Evolutionary conservation across 352 stramenopile genomes (phyloP).

Genomic region (Peronospora belbahrii): DNA sequence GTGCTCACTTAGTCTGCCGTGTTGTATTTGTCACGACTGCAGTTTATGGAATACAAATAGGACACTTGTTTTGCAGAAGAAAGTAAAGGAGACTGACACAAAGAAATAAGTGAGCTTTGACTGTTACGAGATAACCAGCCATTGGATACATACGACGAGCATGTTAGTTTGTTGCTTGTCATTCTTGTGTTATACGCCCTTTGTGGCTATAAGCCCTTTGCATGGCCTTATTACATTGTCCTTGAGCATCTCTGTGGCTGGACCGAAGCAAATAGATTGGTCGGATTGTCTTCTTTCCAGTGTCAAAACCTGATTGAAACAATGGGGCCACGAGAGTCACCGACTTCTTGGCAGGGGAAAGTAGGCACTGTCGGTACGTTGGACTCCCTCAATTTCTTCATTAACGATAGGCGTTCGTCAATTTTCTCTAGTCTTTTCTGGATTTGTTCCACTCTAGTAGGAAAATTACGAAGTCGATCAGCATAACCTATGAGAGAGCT

Average conservation of each 20-base stretch:
- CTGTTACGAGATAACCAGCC: no score
- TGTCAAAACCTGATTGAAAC: no score
- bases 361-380: no score
- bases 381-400: conserved; percentile 45
- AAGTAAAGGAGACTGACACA: conserved; percentile 15
- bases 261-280: no score
- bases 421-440: conserved; percentile 69
- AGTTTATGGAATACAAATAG: conserved; percentile 67
- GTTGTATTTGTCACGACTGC: neutral
- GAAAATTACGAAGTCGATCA: conserved; percentile 64
- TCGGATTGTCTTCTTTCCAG: no score
- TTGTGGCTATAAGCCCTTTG: no score
- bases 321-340: conserved; percentile 33
- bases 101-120: conserved; percentile 3
- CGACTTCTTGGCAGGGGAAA: no score
- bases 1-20: neutral
- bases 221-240: no score
- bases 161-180: no score
- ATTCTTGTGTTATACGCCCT: no score
- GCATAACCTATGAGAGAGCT: conserved; percentile 63
- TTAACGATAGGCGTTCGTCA: conserved; percentile 46
- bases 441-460: conserved; percentile 47
- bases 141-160: no score
- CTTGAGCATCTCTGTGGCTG: no score
- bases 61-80: conserved; percentile 43